These are phyloP conservation scores for Suillus subalutaceus DNA, from an alignment of 768 basidiomycete genomes.

Conservation along the genomic window DNA sequence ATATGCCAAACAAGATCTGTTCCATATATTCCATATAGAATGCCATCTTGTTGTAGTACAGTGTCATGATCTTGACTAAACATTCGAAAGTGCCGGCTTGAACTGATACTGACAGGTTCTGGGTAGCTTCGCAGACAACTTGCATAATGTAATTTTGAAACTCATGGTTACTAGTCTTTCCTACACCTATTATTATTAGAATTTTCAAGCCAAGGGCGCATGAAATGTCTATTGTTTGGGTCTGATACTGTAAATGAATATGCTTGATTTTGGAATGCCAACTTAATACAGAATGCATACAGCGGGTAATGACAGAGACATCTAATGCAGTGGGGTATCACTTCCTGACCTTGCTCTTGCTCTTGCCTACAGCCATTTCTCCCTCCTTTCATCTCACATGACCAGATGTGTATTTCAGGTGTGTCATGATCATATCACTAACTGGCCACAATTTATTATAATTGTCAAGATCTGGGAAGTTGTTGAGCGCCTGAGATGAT, in stretches of 20 bases:
- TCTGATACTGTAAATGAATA: no score
- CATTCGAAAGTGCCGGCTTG: conserved; percentile 96
- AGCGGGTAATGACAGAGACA: neutral
- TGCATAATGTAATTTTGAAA: conserved; percentile 98
- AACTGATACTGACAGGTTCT: conserved; percentile 74
- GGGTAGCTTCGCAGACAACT: conserved; percentile 98
- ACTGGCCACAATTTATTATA: conserved; percentile 16
- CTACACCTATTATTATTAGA: no score
- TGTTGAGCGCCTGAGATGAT: neutral
- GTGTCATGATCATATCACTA: conserved; percentile 15
- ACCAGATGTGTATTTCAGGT: conserved; percentile 15
- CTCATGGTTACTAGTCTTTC: no score
- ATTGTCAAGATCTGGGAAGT: conserved; percentile 17
- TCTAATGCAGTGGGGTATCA: neutral
- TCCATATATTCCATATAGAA: conserved; percentile 30
- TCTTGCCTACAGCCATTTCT: conserved; percentile 11
- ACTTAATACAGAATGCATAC: no score
- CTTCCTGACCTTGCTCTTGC: conserved; percentile 3
- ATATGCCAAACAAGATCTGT: no score
- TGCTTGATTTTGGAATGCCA: no score
- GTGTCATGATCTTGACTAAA: conserved; percentile 93
- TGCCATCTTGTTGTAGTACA: conserved; percentile 51
- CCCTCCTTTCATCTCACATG: neutral
- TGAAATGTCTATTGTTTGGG: no score
- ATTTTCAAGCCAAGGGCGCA: no score